Conservation (phyloP, 108 stramenopile species). For the Aurantiochytrium sp. region DNA sequence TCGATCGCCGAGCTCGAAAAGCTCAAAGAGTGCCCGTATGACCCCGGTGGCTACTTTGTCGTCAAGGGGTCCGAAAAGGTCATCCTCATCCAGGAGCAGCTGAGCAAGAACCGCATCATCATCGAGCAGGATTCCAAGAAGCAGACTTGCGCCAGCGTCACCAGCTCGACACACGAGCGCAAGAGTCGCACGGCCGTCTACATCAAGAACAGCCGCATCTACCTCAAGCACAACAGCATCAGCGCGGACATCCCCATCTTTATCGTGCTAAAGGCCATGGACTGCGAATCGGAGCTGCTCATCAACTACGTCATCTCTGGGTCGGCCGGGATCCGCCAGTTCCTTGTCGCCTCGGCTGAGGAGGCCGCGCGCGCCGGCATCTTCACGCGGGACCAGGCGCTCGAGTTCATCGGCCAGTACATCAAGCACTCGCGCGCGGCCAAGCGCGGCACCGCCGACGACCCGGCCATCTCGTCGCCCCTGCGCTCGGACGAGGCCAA, state of each 20-base stretch:
- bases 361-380: slow-evolving; percentile 6
- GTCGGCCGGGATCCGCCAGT: neutral
- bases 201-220: neutral
- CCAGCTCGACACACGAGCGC: slow-evolving; percentile 84
- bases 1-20: slow-evolving; percentile 89
- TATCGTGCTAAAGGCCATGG: slow-evolving; percentile 93
- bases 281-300: slow-evolving; percentile 58
- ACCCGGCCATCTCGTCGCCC: neutral
- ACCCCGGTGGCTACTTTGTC: slow-evolving; percentile 99
- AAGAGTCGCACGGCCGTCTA: slow-evolving; percentile 64
- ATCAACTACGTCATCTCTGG: slow-evolving; percentile 61
- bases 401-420: slow-evolving; percentile 31
- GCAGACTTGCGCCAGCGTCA: slow-evolving; percentile 81
- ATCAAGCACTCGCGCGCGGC: neutral
- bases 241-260: slow-evolving; percentile 95
- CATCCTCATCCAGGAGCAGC: slow-evolving; percentile 95
- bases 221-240: slow-evolving; percentile 85
- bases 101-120: slow-evolving; percentile 96
- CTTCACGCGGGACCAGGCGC: slow-evolving; percentile 29
- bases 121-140: slow-evolving; percentile 96
- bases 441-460: neutral
- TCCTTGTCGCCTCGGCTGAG: neutral
- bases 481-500: slow-evolving; percentile 40
- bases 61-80: slow-evolving; percentile 99
- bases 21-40: slow-evolving; percentile 96